phyloP scores from a whole-genome alignment of 2,329 filamentous ascomycete genomes.

The Cytospora leucostoma region DNA sequence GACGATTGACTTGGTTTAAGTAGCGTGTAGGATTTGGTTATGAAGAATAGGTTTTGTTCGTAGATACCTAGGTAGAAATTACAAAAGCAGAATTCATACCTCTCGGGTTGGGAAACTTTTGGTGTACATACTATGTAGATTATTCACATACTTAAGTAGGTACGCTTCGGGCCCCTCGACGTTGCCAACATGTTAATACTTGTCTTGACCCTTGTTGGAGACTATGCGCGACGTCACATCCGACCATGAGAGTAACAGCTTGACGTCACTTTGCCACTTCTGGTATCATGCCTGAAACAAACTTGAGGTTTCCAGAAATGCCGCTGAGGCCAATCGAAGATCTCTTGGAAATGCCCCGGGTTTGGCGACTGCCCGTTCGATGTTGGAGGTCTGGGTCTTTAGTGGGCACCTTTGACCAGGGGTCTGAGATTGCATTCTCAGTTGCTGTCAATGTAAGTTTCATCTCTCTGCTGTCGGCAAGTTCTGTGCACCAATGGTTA shows the following conservation, averaged over 20 bases:
- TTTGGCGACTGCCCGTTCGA: neutral
- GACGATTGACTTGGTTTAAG: neutral
- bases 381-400: neutral
- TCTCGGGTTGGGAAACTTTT: neutral
- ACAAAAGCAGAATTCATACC: no score
- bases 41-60: neutral
- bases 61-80: neutral
- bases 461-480: no score
- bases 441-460: no score
- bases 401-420: no score
- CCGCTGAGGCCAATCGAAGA: neutral
- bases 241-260: neutral
- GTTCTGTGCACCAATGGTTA: no score
- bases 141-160: neutral
- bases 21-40: neutral
- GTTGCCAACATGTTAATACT: no score
- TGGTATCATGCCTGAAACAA: neutral
- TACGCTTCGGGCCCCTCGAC: neutral
- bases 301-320: neutral
- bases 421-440: no score
- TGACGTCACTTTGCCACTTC: slow-evolving; percentile 5
- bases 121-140: neutral
- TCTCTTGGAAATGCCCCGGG: neutral
- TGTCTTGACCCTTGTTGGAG: no score
- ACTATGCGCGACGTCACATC: neutral